These are phyloP conservation scores for Aurantiochytrium sp. DNA, from an alignment of 108 stramenopile genomes.

Conservation along the genomic window DNA sequence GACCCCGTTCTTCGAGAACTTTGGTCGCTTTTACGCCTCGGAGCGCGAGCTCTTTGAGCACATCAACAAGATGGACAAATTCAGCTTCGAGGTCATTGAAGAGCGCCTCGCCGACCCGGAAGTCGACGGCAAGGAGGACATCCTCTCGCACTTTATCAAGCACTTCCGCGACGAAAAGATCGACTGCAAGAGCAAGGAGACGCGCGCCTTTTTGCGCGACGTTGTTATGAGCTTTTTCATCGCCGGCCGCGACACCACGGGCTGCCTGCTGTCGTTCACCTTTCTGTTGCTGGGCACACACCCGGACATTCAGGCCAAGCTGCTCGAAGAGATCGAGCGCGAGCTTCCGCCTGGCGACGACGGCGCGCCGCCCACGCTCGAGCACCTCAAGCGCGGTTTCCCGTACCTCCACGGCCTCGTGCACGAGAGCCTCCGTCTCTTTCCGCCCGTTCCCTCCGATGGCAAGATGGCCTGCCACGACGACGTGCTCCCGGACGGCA, in stretches of 20 bases:
- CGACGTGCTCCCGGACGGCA: slow-evolving; percentile 61
- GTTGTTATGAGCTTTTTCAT: slow-evolving; percentile 57
- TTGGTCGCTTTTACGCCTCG: not conserved
- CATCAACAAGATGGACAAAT: slow-evolving; percentile 39
- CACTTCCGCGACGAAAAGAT: not conserved
- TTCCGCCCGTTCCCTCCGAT: slow-evolving; percentile 51
- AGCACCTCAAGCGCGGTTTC: slow-evolving; percentile 29
- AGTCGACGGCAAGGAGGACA: not conserved
- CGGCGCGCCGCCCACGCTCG: not conserved
- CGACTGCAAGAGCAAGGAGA: not conserved
- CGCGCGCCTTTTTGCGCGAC: slow-evolving; percentile 51
- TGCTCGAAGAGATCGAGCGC: slow-evolving; percentile 42
- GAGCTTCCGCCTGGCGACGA: not conserved
- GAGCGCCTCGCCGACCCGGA: not conserved
- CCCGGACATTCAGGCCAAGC: slow-evolving; percentile 38
- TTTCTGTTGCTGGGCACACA: slow-evolving; percentile 47
- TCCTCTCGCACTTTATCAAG: slow-evolving; percentile 38
- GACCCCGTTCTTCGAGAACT: slow-evolving; percentile 40
- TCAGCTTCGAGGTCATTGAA: slow-evolving; percentile 44
- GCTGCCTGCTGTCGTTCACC: slow-evolving; percentile 53
- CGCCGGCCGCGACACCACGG: slow-evolving; percentile 65
- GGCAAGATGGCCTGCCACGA: slow-evolving; percentile 41
- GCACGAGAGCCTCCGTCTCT: slow-evolving; percentile 55
- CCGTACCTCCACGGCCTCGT: slow-evolving; percentile 46
- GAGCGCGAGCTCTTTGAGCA: not conserved